Percentiles rank a stretch among this genome's conserved stretches.
Evolutionary conservation across 164 flowering plant genomes (phyloP).

Genomic region (Santalum album): DNA sequence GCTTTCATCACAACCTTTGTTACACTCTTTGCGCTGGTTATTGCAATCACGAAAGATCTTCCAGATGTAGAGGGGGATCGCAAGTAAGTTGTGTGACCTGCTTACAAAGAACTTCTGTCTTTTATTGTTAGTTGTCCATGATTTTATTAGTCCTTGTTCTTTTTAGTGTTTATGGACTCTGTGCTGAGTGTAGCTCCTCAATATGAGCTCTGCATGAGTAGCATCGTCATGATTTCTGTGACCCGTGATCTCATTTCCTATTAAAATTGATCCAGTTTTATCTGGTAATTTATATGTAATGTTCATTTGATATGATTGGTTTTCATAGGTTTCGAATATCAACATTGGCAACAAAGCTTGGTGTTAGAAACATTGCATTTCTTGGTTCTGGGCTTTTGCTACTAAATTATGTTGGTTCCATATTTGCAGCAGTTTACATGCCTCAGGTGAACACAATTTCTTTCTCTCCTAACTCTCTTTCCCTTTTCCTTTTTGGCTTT

Average conservation of each 20-base stretch:
- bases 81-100: slow-evolving; percentile 52
- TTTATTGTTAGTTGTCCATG: background rate
- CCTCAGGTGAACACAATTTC: slow-evolving; percentile 56
- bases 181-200: no score
- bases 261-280: no score
- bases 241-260: no score
- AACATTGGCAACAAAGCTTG: slow-evolving; percentile 93
- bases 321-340: slow-evolving; percentile 80
- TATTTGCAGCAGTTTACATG: slow-evolving; percentile 68
- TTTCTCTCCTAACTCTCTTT: background rate
- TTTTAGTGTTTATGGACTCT: no score
- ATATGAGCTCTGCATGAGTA: no score
- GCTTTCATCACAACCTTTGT: slow-evolving; percentile 92
- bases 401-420: slow-evolving; percentile 67
- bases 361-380: slow-evolving; percentile 85
- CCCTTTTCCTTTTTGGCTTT: background rate
- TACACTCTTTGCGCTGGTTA: slow-evolving; percentile 88
- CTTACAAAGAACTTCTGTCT: background rate
- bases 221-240: no score
- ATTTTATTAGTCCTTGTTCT: background rate
- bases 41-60: slow-evolving; percentile 98
- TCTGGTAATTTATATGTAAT: no score
- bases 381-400: slow-evolving; percentile 85
- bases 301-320: slow-evolving; percentile 2
- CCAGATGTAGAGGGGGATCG: slow-evolving; percentile 98